phyloP scores from a whole-genome alignment of 192 early-diverging fungal species.

The Coemansia sp. region DNA sequence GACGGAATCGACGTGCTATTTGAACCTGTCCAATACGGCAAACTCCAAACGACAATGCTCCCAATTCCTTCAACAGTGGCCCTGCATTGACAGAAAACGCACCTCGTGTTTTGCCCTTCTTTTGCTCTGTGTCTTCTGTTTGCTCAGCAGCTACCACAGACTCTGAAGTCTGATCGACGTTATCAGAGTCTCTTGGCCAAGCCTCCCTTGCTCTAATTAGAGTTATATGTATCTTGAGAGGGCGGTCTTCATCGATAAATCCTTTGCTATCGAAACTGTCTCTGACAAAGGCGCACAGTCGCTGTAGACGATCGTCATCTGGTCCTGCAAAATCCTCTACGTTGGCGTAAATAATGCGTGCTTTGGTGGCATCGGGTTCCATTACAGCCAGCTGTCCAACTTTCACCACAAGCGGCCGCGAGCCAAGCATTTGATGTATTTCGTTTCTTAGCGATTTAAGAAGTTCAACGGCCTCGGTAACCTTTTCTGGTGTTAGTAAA shows the following conservation, averaged over 20 bases:
- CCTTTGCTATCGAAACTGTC: constrained; percentile 26
- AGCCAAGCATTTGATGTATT: constrained; percentile 14
- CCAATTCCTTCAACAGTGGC: constrained; percentile 27
- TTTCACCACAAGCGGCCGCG: constrained; percentile 17
- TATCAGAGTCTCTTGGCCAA: background rate
- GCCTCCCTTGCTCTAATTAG: constrained; percentile 19
- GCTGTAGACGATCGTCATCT: constrained; percentile 7
- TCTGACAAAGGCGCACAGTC: constrained; percentile 26
- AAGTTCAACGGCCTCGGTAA: constrained; percentile 15
- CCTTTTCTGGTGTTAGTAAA: constrained; percentile 15
- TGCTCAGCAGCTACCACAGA: background rate
- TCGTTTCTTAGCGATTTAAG: constrained; percentile 24
- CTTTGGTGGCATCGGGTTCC: constrained; percentile 20
- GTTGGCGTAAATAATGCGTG: constrained; percentile 23
- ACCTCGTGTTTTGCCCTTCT: background rate
- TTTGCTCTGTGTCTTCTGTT: background rate
- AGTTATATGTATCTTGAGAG: constrained; percentile 35
- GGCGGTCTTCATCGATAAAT: constrained; percentile 41
- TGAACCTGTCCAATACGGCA: constrained; percentile 40
- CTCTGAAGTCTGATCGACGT: background rate
- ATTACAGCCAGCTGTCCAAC: constrained; percentile 24
- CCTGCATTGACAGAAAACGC: constrained; percentile 21
- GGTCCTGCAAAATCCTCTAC: constrained; percentile 21
- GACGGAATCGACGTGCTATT: constrained; percentile 35
- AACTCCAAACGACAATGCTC: constrained; percentile 26